These are phyloP conservation scores for Novymonas esmeraldas DNA, from an alignment of 208 protist species.

Conservation along the genomic window DNA sequence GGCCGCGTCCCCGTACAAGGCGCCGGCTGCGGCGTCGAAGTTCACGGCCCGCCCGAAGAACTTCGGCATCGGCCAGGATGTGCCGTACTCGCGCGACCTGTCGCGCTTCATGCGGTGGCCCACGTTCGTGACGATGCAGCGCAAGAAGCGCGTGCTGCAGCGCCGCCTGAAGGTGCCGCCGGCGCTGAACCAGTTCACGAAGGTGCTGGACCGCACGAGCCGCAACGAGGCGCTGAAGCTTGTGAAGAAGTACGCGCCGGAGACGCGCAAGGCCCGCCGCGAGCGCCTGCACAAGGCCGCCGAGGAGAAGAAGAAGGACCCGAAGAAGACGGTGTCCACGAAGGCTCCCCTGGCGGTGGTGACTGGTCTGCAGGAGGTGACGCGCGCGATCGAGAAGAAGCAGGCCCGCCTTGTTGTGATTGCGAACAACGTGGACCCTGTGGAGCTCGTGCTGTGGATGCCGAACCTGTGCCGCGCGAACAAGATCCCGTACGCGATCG, in stretches of 20 bases:
- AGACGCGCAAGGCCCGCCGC: constrained; percentile 95
- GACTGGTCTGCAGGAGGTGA: constrained; percentile 99
- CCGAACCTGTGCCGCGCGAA: constrained; percentile 99
- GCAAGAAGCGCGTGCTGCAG: constrained; percentile 97
- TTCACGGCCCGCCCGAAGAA: constrained; percentile 89
- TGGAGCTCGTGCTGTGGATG: constrained; percentile 99
- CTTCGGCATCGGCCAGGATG: constrained; percentile 93
- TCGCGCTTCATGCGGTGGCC: constrained; percentile 98
- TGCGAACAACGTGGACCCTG: constrained; percentile 99
- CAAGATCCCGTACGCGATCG: constrained; percentile 99
- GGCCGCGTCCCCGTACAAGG: constrained; percentile 83
- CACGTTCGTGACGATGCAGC: constrained; percentile 98
- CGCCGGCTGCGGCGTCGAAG: constrained; percentile 54
- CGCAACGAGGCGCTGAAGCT: constrained; percentile 98
- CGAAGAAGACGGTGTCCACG: constrained; percentile 74
- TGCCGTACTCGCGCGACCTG: constrained; percentile 96
- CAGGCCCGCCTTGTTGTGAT: constrained; percentile 99
- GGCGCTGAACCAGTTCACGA: constrained; percentile 90
- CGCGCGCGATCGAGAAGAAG: constrained; percentile 97
- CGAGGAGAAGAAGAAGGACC: constrained; percentile 92
- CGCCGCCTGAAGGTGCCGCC: constrained; percentile 97
- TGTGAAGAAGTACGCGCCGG: constrained; percentile 98
- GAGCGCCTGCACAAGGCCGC: constrained; percentile 93
- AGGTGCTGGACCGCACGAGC: constrained; percentile 94
- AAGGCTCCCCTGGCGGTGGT: constrained; percentile 93